A percentile compares a stretch with the other conserved stretches of the same genome.
These are phyloP conservation scores for Leptographium radiaticola DNA, from an alignment of 2,329 filamentous ascomycete species.

Conservation along the genomic window DNA sequence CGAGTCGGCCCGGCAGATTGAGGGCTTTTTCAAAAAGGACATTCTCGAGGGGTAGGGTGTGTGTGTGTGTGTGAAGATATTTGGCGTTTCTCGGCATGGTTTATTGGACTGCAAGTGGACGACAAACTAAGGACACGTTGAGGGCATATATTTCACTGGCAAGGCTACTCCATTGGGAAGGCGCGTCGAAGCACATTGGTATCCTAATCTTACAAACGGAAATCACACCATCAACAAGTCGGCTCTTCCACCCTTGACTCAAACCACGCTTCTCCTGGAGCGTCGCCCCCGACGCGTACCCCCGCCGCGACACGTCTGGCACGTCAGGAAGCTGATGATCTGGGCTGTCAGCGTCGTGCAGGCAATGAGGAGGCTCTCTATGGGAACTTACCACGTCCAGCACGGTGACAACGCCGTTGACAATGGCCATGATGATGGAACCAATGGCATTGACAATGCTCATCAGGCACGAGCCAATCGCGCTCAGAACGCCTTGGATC, in stretches of 20 bases:
- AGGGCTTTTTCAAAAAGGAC: slow-evolving; percentile 65
- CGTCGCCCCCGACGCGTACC: not conserved
- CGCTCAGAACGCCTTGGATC: slow-evolving; percentile 43
- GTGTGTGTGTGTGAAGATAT: not conserved
- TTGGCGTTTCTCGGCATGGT: no score
- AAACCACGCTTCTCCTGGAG: not conserved
- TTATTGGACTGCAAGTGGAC: no score
- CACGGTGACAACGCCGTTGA: slow-evolving; percentile 52
- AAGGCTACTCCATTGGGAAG: no score
- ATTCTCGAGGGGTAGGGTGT: slow-evolving; percentile 29
- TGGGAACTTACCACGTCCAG: slow-evolving; percentile 33
- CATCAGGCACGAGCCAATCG: slow-evolving; percentile 55
- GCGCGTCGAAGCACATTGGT: no score
- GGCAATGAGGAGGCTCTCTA: not conserved
- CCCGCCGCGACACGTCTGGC: slow-evolving; percentile 28
- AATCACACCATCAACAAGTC: no score
- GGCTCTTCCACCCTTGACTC: not conserved
- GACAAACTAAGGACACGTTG: no score
- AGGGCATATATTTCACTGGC: no score
- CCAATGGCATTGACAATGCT: slow-evolving; percentile 56
- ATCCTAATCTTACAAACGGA: no score
- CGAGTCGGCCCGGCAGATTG: slow-evolving; percentile 63
- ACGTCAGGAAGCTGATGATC: slow-evolving; percentile 53
- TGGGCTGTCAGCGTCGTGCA: not conserved
- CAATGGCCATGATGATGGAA: slow-evolving; percentile 49